Conservation (phyloP, 192 early-diverging fungal species). For the Paraglomus brasilianum region DNA sequence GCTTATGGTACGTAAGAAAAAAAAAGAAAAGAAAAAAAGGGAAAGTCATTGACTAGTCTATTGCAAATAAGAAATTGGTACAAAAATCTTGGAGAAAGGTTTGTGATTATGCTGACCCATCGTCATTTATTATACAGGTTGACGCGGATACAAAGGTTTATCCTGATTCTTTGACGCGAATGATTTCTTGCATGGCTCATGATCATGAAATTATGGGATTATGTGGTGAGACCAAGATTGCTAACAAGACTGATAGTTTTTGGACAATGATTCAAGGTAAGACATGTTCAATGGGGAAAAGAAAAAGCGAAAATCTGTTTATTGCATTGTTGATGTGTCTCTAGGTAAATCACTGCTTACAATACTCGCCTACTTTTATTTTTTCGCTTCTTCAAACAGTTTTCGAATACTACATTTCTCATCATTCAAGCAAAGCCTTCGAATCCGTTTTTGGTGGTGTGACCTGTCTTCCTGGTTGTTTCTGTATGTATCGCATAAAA, state of each 20-base stretch:
- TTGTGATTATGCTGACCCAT: not conserved
- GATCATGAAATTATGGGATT: slow-evolving; percentile 72
- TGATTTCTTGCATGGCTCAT: slow-evolving; percentile 71
- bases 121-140: slow-evolving; percentile 45
- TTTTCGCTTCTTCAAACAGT: slow-evolving; percentile 40
- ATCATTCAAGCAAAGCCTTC: slow-evolving; percentile 80
- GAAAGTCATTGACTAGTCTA: not conserved
- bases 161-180: slow-evolving; percentile 66
- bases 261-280: slow-evolving; percentile 71
- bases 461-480: slow-evolving; percentile 81
- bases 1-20: slow-evolving; percentile 53
- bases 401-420: slow-evolving; percentile 86
- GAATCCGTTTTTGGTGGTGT: slow-evolving; percentile 86
- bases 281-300: not conserved
- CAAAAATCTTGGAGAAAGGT: not conserved
- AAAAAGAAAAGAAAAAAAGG: not conserved
- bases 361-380: slow-evolving; percentile 2
- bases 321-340: too few relatives aligned
- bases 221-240: slow-evolving; percentile 82
- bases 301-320: not conserved
- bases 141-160: slow-evolving; percentile 86
- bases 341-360: not conserved
- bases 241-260: slow-evolving; percentile 76
- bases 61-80: too few relatives aligned
- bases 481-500: slow-evolving; percentile 87